Evolutionary conservation across 768 basidiomycete genomes (phyloP).

Genomic region (Suillus cothurnatus): DNA sequence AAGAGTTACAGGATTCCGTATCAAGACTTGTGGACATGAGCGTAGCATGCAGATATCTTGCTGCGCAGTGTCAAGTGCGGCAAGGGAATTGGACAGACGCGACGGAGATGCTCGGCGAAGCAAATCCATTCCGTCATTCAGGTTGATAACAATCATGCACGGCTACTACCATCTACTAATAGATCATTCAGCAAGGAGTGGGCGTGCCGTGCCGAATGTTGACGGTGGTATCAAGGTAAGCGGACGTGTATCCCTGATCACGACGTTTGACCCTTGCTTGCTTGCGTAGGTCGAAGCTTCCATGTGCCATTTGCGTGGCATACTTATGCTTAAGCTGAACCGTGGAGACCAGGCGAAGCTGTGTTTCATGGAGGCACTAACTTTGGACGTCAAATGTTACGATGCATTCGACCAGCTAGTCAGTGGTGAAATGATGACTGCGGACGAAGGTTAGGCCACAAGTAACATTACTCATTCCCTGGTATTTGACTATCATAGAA

Average conservation of each 20-base stretch:
- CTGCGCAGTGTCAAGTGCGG: slow-evolving; percentile 90
- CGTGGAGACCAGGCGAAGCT: slow-evolving; percentile 89
- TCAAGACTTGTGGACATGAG: slow-evolving; percentile 91
- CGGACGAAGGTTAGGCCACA: slow-evolving; percentile 82
- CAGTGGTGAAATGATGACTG: slow-evolving; percentile 93
- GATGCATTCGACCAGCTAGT: slow-evolving; percentile 92
- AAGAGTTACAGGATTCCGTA: slow-evolving; percentile 62
- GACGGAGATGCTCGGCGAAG: slow-evolving; percentile 89
- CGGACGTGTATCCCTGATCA: slow-evolving; percentile 7
- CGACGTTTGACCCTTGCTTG: slow-evolving; percentile 5
- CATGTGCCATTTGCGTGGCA: slow-evolving; percentile 92
- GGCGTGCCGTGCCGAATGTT: slow-evolving; percentile 71
- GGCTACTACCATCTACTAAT: neutral
- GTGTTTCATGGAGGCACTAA: slow-evolving; percentile 94
- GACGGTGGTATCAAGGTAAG: slow-evolving; percentile 95
- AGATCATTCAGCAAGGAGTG: slow-evolving; percentile 52
- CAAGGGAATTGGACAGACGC: slow-evolving; percentile 94
- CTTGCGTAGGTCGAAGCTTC: slow-evolving; percentile 87
- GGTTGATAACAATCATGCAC: slow-evolving; percentile 40
- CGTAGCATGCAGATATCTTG: slow-evolving; percentile 93
- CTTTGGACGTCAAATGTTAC: slow-evolving; percentile 95
- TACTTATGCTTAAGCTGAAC: slow-evolving; percentile 93
- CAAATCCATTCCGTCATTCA: slow-evolving; percentile 82
- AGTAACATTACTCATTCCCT: neutral
- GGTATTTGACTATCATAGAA: slow-evolving; percentile 51